Evolutionary conservation across 768 basidiomycete genomes (phyloP).

Genomic region (Chalciporus chontae): DNA sequence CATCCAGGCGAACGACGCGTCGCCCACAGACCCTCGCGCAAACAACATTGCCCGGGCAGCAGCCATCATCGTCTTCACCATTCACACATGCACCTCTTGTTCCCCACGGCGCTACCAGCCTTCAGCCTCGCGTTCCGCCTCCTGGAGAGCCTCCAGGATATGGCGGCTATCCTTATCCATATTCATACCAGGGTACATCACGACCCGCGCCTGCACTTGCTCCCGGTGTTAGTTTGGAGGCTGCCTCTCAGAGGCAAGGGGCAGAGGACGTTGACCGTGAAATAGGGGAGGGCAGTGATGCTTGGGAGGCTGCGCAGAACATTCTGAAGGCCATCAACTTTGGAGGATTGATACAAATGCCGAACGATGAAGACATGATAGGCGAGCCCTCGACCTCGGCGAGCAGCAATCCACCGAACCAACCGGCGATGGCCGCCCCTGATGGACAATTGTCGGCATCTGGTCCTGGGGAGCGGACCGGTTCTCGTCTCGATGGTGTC

Average conservation of each 20-base stretch:
- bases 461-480: constrained; percentile 6
- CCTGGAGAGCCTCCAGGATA: constrained; percentile 33
- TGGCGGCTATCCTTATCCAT: constrained; percentile 38
- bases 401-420: neutral
- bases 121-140: constrained; percentile 35
- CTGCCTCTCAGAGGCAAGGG: constrained; percentile 13
- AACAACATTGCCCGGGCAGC: constrained; percentile 28
- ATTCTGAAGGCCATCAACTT: constrained; percentile 79
- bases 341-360: constrained; percentile 44
- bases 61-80: constrained; percentile 39
- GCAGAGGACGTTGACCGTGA: constrained; percentile 25
- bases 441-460: constrained; percentile 4
- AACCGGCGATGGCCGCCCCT: neutral
- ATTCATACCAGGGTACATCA: constrained; percentile 27
- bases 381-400: constrained; percentile 10
- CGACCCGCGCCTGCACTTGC: neutral
- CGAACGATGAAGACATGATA: constrained; percentile 26
- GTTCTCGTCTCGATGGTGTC: constrained; percentile 1
- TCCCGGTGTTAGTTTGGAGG: constrained; percentile 2
- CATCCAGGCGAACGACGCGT: constrained; percentile 72
- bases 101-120: constrained; percentile 28
- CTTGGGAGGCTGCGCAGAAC: constrained; percentile 75
- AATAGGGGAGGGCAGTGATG: constrained; percentile 47
- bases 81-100: constrained; percentile 57
- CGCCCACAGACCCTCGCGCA: constrained; percentile 59